Percentiles rank a stretch among this genome's conserved stretches.
Evolutionary conservation across 106 monocot genomes (phyloP).

Genomic region (Ottelia alismoides): DNA sequence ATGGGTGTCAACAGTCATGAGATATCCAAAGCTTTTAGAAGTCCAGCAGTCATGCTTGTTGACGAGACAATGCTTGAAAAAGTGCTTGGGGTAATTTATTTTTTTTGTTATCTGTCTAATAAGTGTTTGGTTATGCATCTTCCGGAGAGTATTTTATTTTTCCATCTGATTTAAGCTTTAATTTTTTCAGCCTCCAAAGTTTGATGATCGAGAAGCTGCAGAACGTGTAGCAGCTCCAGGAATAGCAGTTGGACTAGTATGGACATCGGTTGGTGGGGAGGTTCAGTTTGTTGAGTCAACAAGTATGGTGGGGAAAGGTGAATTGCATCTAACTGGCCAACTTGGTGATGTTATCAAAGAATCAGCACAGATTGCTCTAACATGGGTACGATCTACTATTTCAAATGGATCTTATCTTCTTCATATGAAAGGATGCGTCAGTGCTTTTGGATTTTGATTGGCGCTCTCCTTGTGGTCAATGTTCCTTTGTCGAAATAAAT

Average conservation of each 20-base stretch:
- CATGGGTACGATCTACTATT: conserved; percentile 96
- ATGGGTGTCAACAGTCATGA: conserved; percentile 56
- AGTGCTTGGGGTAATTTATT: conserved; percentile 94
- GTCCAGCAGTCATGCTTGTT: conserved; percentile 37
- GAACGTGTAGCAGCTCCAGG: conserved; percentile 77
- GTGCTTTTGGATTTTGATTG: no score
- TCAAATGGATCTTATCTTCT: no score
- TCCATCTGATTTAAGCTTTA: no score
- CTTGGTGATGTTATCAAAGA: conserved; percentile 99
- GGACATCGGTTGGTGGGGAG: conserved; percentile 96
- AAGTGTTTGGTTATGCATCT: no score
- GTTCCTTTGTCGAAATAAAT: no score
- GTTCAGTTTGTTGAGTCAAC: conserved; percentile 97
- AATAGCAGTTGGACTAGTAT: conserved; percentile 88
- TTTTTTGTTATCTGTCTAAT: conserved; percentile 5
- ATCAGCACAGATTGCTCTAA: conserved; percentile 95
- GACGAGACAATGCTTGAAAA: conserved; percentile 90
- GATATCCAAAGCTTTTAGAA: conserved; percentile 42
- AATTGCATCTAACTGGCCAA: conserved; percentile 92
- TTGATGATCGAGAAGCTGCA: conserved; percentile 73
- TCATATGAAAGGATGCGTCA: no score
- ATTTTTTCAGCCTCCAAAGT: conserved; percentile 68
- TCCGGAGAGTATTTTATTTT: no score
- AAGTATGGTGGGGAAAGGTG: conserved; percentile 85
- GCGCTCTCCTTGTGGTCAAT: no score